Conservation (phyloP, 129 eudicot genomes). For the Escallonia herrerae region DNA sequence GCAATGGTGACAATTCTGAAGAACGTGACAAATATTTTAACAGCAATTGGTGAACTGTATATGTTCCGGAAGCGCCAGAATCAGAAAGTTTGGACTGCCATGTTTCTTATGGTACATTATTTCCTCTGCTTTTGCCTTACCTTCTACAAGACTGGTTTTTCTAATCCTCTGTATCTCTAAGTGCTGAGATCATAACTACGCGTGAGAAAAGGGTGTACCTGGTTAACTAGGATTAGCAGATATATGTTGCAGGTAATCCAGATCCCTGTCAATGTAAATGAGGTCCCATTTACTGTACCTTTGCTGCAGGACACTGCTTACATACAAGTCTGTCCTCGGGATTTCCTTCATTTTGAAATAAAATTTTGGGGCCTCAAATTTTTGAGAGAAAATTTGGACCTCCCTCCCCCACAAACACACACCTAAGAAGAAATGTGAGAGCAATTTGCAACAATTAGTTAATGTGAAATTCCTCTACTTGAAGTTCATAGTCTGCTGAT, state of each 20-base stretch:
- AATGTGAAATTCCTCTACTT: too few species aligned
- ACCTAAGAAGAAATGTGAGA: too few species aligned
- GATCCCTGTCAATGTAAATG: neutral
- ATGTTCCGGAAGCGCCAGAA: constrained; percentile 67
- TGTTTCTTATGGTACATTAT: constrained; percentile 68
- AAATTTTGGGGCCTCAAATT: too few species aligned
- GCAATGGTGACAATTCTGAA: constrained; percentile 89
- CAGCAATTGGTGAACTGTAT: constrained; percentile 76
- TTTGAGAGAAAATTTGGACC: too few species aligned
- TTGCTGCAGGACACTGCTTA: too few species aligned
- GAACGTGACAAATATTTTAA: constrained; percentile 74
- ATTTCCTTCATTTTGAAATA: too few species aligned
- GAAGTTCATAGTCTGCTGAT: too few species aligned
- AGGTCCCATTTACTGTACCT: neutral
- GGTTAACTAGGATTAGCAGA: neutral
- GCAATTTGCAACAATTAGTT: too few species aligned
- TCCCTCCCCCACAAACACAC: too few species aligned
- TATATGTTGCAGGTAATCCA: neutral
- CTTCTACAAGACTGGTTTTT: neutral
- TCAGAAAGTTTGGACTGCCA: constrained; percentile 81
- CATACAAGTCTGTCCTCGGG: too few species aligned
- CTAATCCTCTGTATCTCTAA: neutral
- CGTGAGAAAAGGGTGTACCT: neutral
- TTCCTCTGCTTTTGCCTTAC: neutral
- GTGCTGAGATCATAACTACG: neutral